Base-by-base conservation (phyloP, 257 asterid species). In the Primulina eburnea region DNA sequence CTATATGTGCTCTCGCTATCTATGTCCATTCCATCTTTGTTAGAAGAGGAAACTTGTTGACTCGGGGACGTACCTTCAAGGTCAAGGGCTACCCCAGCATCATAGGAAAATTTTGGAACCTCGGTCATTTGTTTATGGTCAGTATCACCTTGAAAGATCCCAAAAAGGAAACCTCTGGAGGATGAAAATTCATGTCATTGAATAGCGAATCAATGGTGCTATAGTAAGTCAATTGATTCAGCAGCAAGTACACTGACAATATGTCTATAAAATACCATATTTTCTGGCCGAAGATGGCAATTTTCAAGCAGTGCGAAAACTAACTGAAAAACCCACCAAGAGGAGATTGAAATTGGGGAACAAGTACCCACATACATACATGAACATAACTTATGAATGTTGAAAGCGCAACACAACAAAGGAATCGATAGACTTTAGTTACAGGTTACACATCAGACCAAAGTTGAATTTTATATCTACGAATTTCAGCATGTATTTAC, bases 1-100 rank as follows among this genome's bases (percentile, higher is more conserved):
- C 87, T 82, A 77, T 78, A 80, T 58, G 83, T 85, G 77, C 78
- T 78, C 79, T 82, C 90, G 60, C 83, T 85, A 58, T 85, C 86
- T 37, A 75, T 24, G 40, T 75, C 80, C 81, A 78, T 78, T 64
- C 71, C 77, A 71, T 84, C 65, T 65, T 72, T 67, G 64, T 69
- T 74, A 47, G 73, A 66, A 58, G 81, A 74, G 60, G 78, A 71
- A 40, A 74, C 73, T 50, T 81, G 83, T 65, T 63, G 81, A 40
- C 67, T 74, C 32, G 33, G 29, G 21, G 78, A 74, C 29, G 71
- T 52, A 14, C 76, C 76, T 72, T 75, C 82, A 61, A 16, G 59
- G 73, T 56, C 71, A 67, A 79, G 63, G 20, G 37, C 50, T 59
- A 66, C 72, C 58, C 74, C 81, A 69, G 75, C 74, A 74, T 70